Base-by-base conservation (phyloP, 2,329 filamentous ascomycete species). In the Fusarium sp. region DNA sequence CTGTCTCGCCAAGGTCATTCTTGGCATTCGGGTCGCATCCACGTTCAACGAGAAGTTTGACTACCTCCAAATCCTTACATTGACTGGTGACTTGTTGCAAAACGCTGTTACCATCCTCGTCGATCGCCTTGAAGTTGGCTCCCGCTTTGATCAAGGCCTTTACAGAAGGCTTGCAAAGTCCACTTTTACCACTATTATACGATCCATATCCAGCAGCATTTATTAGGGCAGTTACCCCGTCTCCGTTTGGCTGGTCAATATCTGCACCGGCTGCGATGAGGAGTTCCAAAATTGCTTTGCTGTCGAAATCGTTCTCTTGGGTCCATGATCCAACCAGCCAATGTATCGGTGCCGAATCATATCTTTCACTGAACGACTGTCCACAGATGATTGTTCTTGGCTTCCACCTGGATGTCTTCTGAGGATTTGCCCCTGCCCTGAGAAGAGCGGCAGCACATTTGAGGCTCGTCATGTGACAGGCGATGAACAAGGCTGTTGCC, bases 401-500 rank as follows among this genome's bases (percentile, higher is more conserved):
- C 13, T 13, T n/a, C 52, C 56, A 60, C n/a, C 26, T 13, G 2
- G 64, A 66, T 7, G 24, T 35, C 37, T 55, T 64, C 1, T 26
- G 30, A 11, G 59, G 58, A 49, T 73, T 55, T 28, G 71, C 70
- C 1, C 70, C 71, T 7, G 46, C 37, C 6, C 46, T 54, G 33
- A 72, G 51, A 6, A 73, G 66, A 0, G 44, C 51, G 7, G 68
- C 60, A 3, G 48, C 70, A 19, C 62, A 66, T 32, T 49, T 68
- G 2, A 26, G 11, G 20, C 61, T 64, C 3, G 57, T 48, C 5
- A 14, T 15, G 1, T 17, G 9, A 8, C 71, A 73, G 1, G 71
- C 60, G 41, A 51, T 56, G 26, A 58, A 63, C 15, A 73, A 32
- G 1, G 71, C 68, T 8, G 63, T 63, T 14, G 50, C 63, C 11